Conservation (phyloP, 495 filamentous ascomycete species). For the Podospora fimiseda region DNA sequence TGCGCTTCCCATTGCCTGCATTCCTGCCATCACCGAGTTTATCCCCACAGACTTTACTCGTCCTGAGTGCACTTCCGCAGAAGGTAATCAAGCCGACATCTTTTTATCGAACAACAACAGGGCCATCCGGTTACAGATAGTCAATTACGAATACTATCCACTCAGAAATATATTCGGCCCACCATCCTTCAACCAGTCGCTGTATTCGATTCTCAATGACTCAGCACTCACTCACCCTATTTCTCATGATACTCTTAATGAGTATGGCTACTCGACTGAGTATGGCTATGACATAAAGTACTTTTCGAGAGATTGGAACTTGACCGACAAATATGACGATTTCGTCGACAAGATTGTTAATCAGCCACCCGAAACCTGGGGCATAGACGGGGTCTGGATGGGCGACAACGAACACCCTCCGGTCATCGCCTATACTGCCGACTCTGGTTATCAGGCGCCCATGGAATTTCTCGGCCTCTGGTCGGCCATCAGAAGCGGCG, state of each 20-base stretch:
- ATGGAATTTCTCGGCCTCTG: slow-evolving; percentile 56
- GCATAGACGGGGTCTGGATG: slow-evolving; percentile 63
- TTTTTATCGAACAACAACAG: too few species aligned
- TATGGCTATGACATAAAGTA: not conserved
- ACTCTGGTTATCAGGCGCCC: slow-evolving; percentile 35
- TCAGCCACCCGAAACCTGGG: slow-evolving; percentile 45
- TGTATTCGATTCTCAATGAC: too few species aligned
- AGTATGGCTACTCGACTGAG: too few species aligned
- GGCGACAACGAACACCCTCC: slow-evolving; percentile 44
- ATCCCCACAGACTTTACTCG: slow-evolving; percentile 1
- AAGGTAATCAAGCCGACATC: not conserved
- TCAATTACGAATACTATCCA: not conserved
- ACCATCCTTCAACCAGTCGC: not conserved
- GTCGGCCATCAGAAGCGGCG: slow-evolving; percentile 59
- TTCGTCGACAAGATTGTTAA: not conserved
- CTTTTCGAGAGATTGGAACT: not conserved
- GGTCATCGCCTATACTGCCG: slow-evolving; percentile 53
- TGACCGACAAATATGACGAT: not conserved
- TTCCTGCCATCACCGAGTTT: slow-evolving; percentile 16
- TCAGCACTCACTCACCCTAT: not conserved
- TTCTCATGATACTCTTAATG: too few species aligned
- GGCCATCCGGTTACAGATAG: too few species aligned
- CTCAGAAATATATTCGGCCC: too few species aligned
- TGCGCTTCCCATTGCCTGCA: slow-evolving; percentile 15
- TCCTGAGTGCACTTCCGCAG: slow-evolving; percentile 1